Evolutionary conservation across 1,139 yeast genomes (phyloP).

Genomic region (Yamadazyma dushanensis): DNA sequence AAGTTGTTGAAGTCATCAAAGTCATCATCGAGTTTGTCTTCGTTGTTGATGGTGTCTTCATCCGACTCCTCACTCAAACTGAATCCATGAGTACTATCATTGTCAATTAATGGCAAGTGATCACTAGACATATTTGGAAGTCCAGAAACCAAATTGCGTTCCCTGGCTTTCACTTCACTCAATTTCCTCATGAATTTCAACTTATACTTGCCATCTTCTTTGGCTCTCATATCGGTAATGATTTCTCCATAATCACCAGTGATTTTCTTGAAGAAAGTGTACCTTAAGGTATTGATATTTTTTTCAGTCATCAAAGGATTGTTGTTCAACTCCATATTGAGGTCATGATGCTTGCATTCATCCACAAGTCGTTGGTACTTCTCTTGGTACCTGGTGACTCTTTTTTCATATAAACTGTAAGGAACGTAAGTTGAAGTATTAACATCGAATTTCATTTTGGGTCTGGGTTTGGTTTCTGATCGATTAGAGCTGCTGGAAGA

Average conservation of each 20-base stretch:
- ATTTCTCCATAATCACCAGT: slow-evolving; percentile 16
- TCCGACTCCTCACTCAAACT: slow-evolving; percentile 3
- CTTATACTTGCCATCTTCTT: slow-evolving; percentile 14
- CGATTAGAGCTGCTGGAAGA: slow-evolving; percentile 2
- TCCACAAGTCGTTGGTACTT: slow-evolving; percentile 12
- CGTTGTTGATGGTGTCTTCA: not conserved
- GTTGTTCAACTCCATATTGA: slow-evolving; percentile 21
- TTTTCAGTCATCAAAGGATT: slow-evolving; percentile 20
- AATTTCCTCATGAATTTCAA: slow-evolving; percentile 20
- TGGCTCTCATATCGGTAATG: slow-evolving; percentile 10
- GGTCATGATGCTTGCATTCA: slow-evolving; percentile 17
- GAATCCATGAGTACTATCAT: not conserved
- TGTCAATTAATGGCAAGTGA: slow-evolving; percentile 6
- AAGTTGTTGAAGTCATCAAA: slow-evolving; percentile 9
- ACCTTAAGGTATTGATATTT: slow-evolving; percentile 25
- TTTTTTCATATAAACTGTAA: slow-evolving; percentile 16
- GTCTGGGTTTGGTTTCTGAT: slow-evolving; percentile 3
- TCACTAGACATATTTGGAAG: slow-evolving; percentile 13
- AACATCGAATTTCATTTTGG: slow-evolving; percentile 13
- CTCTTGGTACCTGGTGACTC: slow-evolving; percentile 19
- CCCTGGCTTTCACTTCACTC: slow-evolving; percentile 9
- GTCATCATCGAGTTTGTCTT: slow-evolving; percentile 2
- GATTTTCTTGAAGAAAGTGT: slow-evolving; percentile 27
- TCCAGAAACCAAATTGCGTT: slow-evolving; percentile 8
- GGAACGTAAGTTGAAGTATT: slow-evolving; percentile 13